A percentile compares a stretch with the other conserved stretches of the same genome.
Conservation (phyloP, 2,329 filamentous ascomycete species). For the Fulvia fulva region DNA sequence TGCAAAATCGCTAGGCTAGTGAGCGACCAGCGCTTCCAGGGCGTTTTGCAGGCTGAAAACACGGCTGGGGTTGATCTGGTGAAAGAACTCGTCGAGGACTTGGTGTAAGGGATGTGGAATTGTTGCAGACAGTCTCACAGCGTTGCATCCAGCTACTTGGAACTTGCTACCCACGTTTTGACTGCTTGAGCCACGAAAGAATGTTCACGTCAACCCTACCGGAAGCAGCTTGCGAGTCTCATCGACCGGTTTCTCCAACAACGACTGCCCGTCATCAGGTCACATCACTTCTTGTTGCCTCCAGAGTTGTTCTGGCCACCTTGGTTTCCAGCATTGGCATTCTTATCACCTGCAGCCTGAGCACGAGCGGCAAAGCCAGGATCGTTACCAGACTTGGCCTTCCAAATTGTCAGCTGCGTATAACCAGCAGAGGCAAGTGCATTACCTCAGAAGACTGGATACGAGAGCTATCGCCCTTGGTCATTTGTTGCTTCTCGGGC, state of each 20-base stretch:
- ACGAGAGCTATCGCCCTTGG: constrained; percentile 11
- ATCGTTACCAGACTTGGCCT: constrained; percentile 19
- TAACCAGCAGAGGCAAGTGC: not conserved
- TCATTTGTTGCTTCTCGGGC: constrained; percentile 6
- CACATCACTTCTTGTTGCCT: constrained; percentile 1
- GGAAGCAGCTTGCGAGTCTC: too few relatives aligned
- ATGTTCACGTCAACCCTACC: too few relatives aligned
- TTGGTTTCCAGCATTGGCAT: constrained; percentile 13
- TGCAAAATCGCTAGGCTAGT: not conserved
- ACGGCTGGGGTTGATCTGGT: not conserved
- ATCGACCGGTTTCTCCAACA: not conserved
- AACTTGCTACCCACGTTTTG: too few relatives aligned
- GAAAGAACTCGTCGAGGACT: not conserved
- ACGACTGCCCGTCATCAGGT: not conserved
- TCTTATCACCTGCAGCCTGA: constrained; percentile 29
- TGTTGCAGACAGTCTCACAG: too few relatives aligned
- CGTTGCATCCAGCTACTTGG: too few relatives aligned
- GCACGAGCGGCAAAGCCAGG: constrained; percentile 15
- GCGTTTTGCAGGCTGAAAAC: not conserved
- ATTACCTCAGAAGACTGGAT: constrained; percentile 13
- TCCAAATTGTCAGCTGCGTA: not conserved
- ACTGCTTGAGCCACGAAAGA: too few relatives aligned
- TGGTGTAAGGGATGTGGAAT: not conserved
- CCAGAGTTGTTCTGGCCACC: constrained; percentile 4
- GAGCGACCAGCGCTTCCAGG: not conserved